These are phyloP conservation scores for Tetraselmis striata DNA, from an alignment of 139 green algal genomes.

Conservation along the genomic window DNA sequence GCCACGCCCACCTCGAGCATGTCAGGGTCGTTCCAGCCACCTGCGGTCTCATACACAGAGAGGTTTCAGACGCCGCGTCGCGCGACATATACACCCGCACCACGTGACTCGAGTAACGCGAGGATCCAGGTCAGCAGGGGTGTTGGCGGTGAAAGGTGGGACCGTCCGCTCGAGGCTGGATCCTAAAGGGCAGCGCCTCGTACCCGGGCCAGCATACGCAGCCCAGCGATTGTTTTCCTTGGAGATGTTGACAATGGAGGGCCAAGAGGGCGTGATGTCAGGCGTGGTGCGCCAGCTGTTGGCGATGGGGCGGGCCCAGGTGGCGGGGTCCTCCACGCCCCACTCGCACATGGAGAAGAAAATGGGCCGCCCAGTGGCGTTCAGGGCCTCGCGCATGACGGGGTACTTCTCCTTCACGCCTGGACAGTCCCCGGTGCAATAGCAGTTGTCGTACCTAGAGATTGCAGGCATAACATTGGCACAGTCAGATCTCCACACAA, in stretches of 20 bases:
- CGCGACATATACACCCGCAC: no score
- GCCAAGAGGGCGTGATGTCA: slow-evolving; percentile 36
- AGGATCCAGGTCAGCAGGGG: no score
- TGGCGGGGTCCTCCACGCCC: slow-evolving; percentile 56
- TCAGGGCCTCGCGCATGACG: slow-evolving; percentile 62
- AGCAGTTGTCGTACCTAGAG: slow-evolving; percentile 19
- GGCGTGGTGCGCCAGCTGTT: slow-evolving; percentile 39
- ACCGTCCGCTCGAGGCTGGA: no score
- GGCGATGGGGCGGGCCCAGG: slow-evolving; percentile 43
- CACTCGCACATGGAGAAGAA: slow-evolving; percentile 67
- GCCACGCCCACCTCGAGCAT: slow-evolving; percentile 53
- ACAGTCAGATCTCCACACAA: neutral
- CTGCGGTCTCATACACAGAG: no score
- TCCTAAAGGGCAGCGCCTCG: no score
- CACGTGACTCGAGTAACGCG: no score
- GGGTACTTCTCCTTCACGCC: slow-evolving; percentile 32
- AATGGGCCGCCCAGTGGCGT: slow-evolving; percentile 54
- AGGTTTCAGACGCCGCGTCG: no score
- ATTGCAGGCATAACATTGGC: slow-evolving; percentile 18
- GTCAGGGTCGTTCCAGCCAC: slow-evolving; percentile 60
- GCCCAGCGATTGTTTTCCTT: slow-evolving; percentile 38
- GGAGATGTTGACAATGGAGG: slow-evolving; percentile 28
- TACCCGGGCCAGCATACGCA: slow-evolving; percentile 38
- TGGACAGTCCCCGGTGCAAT: neutral
- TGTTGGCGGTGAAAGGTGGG: no score